These are phyloP conservation scores for Cyphellophora europaea DNA, from an alignment of 2,329 filamentous ascomycete genomes.

Conservation along the genomic window DNA sequence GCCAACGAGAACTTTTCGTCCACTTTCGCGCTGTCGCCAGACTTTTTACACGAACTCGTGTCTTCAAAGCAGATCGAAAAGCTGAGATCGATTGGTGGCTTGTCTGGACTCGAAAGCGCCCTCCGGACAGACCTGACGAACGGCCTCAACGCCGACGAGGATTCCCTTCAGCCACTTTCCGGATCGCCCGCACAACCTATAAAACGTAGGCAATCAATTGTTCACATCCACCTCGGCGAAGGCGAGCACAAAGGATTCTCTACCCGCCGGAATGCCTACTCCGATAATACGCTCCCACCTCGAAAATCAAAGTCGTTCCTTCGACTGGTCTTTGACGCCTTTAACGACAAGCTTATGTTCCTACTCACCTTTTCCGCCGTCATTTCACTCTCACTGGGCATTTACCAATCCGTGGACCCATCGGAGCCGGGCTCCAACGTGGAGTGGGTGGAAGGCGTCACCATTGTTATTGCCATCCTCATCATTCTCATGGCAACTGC, in stretches of 20 bases:
- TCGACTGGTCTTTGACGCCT: slow-evolving; percentile 60
- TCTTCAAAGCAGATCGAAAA: slow-evolving; percentile 58
- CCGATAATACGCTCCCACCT: slow-evolving; percentile 53
- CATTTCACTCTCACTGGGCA: slow-evolving; percentile 58
- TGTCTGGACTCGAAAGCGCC: slow-evolving; percentile 63
- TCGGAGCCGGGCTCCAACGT: slow-evolving; percentile 34
- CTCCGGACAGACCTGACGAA: slow-evolving; percentile 53
- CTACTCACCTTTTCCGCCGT: slow-evolving; percentile 56
- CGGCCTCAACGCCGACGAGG: slow-evolving; percentile 63
- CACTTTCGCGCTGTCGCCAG: neutral
- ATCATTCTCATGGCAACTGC: slow-evolving; percentile 63
- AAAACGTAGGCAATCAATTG: neutral
- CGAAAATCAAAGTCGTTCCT: slow-evolving; percentile 56
- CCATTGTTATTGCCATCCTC: slow-evolving; percentile 60
- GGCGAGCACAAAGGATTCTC: slow-evolving; percentile 29
- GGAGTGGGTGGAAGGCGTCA: slow-evolving; percentile 66
- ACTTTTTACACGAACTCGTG: slow-evolving; percentile 1
- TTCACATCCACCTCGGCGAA: slow-evolving; percentile 5
- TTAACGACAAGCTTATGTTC: slow-evolving; percentile 66
- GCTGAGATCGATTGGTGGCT: slow-evolving; percentile 63
- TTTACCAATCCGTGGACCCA: slow-evolving; percentile 38
- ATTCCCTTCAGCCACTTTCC: slow-evolving; percentile 35
- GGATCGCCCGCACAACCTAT: slow-evolving; percentile 7
- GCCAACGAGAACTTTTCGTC: neutral
- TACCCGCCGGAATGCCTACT: slow-evolving; percentile 56